Evolutionary conservation across 371 early-diverging fungal species (phyloP), one percentile per base, ranked within the genome.

Genomic region (Rhizopus arrhizus): DNA sequence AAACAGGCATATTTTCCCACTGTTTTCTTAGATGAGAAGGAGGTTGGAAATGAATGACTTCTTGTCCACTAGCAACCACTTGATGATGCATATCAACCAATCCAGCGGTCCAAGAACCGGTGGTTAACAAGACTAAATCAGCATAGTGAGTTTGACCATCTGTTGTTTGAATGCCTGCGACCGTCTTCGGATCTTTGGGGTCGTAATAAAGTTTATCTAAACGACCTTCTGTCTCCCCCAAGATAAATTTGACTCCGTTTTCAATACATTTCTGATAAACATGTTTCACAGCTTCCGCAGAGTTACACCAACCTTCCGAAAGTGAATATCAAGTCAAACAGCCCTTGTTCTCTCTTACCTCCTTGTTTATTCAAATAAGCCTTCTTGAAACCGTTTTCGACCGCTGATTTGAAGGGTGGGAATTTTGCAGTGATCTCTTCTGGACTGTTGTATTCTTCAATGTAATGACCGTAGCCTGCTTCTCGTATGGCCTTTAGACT

Each of bases 61-160:
- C 69, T 58, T 84, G 82, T 10, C 82, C 84, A 9, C 78, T 69
- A 2, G 87, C 81, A 3, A 61, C 61, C 31, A 82, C 61, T 32
- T 75, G 58, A 22, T 68, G 58, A 15, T 64, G 59, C 62, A 81
- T 63, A 32, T 81, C 76, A 1, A 86, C 57, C 38, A 84, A 8
- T 0, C 76, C 68, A 0, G 80, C 68, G 4, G 83, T 79, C 87
- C 87, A 86, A 28, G 82, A 69, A 3, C 85, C 87, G 0, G 84
- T 74, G 2, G 83, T 74, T n/a, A 84, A 60, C 8, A 86, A 16
- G 0, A 86, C 82, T 10, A 47, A 64, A 41, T 75, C 83, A 0
- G 62, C 77, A 33, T 55, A 58, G 53, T 81, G 80, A 6, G 55
- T 48, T 43, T 53, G 61, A 4, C 74, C 72, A 59, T 86, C 82